phyloP scores from a whole-genome alignment of 257 asterid genomes.

The Solanum rostratum region DNA sequence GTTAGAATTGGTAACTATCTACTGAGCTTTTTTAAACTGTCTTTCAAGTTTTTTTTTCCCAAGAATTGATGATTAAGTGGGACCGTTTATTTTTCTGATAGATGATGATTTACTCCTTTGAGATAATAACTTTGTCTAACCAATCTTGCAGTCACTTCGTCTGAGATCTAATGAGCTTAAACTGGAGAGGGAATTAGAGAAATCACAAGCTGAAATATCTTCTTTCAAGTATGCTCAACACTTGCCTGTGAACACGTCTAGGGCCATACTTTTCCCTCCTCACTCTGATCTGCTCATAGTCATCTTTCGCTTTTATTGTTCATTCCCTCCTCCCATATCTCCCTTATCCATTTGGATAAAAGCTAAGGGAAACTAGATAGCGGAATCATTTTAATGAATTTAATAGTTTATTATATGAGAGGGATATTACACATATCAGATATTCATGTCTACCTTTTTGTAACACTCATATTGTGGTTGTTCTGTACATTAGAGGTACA shows the following conservation, averaged over 20 bases:
- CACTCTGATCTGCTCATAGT: not conserved
- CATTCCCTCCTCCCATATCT: not conserved
- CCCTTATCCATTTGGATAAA: not conserved
- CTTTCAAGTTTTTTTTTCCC: not conserved
- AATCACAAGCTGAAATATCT: constrained; percentile 55
- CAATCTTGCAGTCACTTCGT: constrained; percentile 55
- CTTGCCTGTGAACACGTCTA: constrained; percentile 1
- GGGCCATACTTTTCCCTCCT: not conserved
- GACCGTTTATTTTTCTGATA: not conserved
- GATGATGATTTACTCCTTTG: not conserved
- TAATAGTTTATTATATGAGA: not conserved
- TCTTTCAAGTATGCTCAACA: constrained; percentile 44
- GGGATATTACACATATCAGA: not conserved
- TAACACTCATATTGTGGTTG: not conserved
- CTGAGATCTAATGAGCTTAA: constrained; percentile 95
- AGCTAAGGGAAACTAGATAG: not conserved
- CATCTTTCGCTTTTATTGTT: not conserved
- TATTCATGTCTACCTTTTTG: not conserved
- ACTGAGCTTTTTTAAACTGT: not conserved
- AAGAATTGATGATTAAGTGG: not conserved
- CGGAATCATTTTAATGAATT: not conserved
- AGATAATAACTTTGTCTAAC: not conserved
- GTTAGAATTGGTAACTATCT: not conserved
- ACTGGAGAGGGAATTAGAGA: constrained; percentile 79
- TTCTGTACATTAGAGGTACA: not conserved